Percentiles rank a stretch among this genome's conserved stretches.
These are phyloP conservation scores for Saccharomycopsis selenospora DNA, from an alignment of 805 yeast genomes.

Conservation along the genomic window DNA sequence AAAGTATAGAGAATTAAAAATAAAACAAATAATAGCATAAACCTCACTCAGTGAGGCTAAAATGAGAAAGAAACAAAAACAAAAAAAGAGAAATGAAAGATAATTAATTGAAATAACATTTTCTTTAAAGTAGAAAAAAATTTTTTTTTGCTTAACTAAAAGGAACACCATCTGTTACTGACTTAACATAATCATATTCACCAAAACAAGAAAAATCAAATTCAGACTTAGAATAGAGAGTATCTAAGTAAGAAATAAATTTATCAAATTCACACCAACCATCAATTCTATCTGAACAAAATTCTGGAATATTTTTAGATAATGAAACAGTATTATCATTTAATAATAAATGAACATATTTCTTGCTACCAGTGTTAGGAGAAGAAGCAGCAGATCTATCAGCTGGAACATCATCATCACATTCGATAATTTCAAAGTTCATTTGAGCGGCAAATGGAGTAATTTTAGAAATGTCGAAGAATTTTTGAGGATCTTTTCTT, in stretches of 20 bases:
- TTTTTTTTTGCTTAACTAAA: no score
- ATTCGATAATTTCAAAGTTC: slow-evolving; percentile 21
- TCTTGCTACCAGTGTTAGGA: slow-evolving; percentile 1
- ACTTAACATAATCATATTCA: slow-evolving; percentile 5
- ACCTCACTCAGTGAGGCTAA: no score
- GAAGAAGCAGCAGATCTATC: slow-evolving; percentile 11
- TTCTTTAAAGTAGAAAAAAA: no score
- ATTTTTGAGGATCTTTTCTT: slow-evolving; percentile 5
- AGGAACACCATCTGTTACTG: slow-evolving; percentile 17
- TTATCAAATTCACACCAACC: slow-evolving; percentile 23
- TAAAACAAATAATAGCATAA: no score
- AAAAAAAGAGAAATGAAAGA: no score
- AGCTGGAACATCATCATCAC: slow-evolving; percentile 22
- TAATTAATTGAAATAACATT: no score
- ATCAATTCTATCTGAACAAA: slow-evolving; percentile 22
- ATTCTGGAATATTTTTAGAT: slow-evolving; percentile 19
- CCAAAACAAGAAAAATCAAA: slow-evolving; percentile 15
- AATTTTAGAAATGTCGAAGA: slow-evolving; percentile 15
- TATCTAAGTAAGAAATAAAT: slow-evolving; percentile 21
- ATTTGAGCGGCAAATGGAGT: slow-evolving; percentile 23
- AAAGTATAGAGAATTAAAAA: no score
- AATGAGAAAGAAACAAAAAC: no score
- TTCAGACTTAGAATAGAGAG: slow-evolving; percentile 18
- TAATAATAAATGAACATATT: slow-evolving; percentile 21
- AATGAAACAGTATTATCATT: slow-evolving; percentile 22